Evolutionary conservation across 768 basidiomycete genomes (phyloP), one percentile per base, ranked within the genome.

Genomic region (Suillus brevipes): DNA sequence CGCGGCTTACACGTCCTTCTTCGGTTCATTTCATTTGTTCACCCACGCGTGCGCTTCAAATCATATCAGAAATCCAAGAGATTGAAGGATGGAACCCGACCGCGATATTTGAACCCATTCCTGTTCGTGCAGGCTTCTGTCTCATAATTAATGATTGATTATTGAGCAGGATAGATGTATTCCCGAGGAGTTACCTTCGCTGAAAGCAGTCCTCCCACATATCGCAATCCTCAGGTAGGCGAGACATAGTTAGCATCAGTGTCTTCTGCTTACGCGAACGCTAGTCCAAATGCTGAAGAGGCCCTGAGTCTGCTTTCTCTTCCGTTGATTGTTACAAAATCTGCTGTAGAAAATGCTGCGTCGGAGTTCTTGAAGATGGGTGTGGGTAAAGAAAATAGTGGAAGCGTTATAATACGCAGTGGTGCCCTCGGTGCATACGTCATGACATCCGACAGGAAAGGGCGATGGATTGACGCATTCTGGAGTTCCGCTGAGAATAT

Each of bases 1-100:
- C 88, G 6, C 80, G 72, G 61, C 78, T 94, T 8, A 83, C 74
- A 4, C 71, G 76, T 42, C 79, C 93, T 16, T 70, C 75, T 20
- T 82, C 81, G 23, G 71, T 97, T 50, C 95, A 97, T 75, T 94
- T 94, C 70, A 88, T 95, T 25, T 96, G 94, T 72, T 93, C 93
- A 4, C 94, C 95, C 0, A 73, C 79, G 2, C 84, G 95, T 50
- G 92, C 92, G 5, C 74, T 79, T 16, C 78, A 79, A 6, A 89
- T 96, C 64, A 79, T 92, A 66, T 81, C 84, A 42, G 89, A 95
- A 73, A 82, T 90, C 14, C 72, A 79, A 4, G 72, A 80, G 59
- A 75, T 85, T 13, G 72, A 79, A 4, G 81, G 72, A 12, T 94
- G 94, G 92, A 70, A 77, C 9, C 90, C 94, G 6, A 78, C 79